Base-by-base conservation (phyloP, 2,329 filamentous ascomycete genomes). In the Penicillium psychrosexuale region DNA sequence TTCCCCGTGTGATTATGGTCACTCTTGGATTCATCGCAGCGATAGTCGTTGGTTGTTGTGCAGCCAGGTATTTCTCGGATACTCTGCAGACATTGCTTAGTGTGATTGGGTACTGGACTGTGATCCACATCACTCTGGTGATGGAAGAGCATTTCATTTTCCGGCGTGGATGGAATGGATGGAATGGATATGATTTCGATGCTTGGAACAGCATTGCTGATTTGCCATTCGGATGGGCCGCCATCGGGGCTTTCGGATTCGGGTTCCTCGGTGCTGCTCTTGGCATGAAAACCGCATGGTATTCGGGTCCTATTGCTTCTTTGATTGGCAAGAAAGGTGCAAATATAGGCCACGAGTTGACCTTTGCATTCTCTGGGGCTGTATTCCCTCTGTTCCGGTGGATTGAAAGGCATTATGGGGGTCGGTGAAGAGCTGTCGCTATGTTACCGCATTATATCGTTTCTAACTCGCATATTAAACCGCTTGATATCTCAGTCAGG, bases 91-190 rank as follows among this genome's bases (percentile, higher is more conserved):
- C 79, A 47, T 77, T 81, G 59, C 61, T 80, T 2, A 73, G 73
- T 13, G 69, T 80, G 24, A 72, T 81, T 3, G 78, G 78, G 9
- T 81, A 80, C 63, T 80, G 77, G 76, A 77, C 75, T 51, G 78
- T 77, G 0, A 72, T 72, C 12, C 71, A 71, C 31, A 63, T 72
- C 45, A 66, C 69, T 2, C 54, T 74, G 6, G 66, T 74, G 8
- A 60, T 66, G 13, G 66, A 69, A 38, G 72, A 73, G 48, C 70
- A 72, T 58, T 46, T 73, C 31, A 56, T 71, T 17, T 74, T 74
- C 58, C 66, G 72, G 0, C 61, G 57, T 22, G 58, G 66, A 8
- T 73, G 69, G 66, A 62, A 58, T 22, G 58, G 66, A 8, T 73
- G 69, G 66, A 62, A 58, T 9, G 60, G 64, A 24, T 75, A 74